Conservation (phyloP, 805 yeast species). For the Starmerella gropengiesseri region DNA sequence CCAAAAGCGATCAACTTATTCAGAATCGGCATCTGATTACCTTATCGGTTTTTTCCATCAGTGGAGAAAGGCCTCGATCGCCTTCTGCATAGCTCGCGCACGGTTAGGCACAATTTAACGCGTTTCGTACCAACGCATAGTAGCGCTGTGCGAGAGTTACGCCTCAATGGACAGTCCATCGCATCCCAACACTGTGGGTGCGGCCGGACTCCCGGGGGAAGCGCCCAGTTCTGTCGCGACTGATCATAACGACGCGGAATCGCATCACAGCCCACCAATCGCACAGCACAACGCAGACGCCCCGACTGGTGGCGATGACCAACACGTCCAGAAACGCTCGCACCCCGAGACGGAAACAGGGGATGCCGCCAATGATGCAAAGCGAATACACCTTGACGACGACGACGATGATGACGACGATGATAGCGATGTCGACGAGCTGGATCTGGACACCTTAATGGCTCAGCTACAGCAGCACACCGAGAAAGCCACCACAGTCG, state of each 20-base stretch:
- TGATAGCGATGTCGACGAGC: slow-evolving; percentile 14
- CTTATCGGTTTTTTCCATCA: slow-evolving; percentile 2
- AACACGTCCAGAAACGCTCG: slow-evolving; percentile 5
- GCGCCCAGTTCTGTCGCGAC: slow-evolving; percentile 3
- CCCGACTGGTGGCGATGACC: not conserved
- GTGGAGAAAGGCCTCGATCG: slow-evolving; percentile 4
- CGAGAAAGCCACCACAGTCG: slow-evolving; percentile 4
- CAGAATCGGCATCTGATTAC: slow-evolving; percentile 3
- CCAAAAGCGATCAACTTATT: not conserved
- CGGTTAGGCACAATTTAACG: not conserved
- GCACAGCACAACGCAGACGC: not conserved
- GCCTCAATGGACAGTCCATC: slow-evolving; percentile 16
- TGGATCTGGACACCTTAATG: slow-evolving; percentile 25
- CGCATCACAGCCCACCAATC: not conserved
- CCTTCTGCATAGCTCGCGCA: slow-evolving; percentile 3
- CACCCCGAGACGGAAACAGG: slow-evolving; percentile 1
- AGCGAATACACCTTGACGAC: not conserved
- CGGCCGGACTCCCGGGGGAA: slow-evolving; percentile 7
- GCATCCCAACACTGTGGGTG: slow-evolving; percentile 11
- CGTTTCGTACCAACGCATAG: not conserved
- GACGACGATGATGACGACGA: slow-evolving; percentile 6
- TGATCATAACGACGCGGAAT: not conserved
- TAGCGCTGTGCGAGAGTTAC: not conserved
- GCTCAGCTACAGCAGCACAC: slow-evolving; percentile 24
- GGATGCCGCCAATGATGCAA: slow-evolving; percentile 1